Evolutionary conservation across 1,139 yeast genomes (phyloP), one percentile per base, ranked within the genome.

Genomic region (Tardiomyces depauwii): DNA sequence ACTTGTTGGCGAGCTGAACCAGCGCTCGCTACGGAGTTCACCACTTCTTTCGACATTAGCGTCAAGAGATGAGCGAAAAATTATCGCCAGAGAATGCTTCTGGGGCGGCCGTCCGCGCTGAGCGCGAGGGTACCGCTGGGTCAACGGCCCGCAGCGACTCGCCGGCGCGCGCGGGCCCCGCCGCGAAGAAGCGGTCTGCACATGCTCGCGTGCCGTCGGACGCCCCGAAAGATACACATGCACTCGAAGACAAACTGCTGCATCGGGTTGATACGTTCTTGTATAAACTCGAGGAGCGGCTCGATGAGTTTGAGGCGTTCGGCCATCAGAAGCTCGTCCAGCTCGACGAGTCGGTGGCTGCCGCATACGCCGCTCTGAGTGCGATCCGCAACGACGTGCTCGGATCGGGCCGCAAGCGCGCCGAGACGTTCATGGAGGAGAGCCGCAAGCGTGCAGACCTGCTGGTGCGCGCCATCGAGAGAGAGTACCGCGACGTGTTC

Each of bases 311-410:
- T 41, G 68, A 64, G 47, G 55, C 55, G 33, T 61, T 54, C 42
- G 65, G 67, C 9, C 51, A 59, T n/a, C 49, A 54, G 38, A 59
- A 60, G 45, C 50, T 63, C 18, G 55, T 51, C 27, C 56, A 52
- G 39, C 55, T 65, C 10, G 71, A 66, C 51, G 62, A 59, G 40
- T 53, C 56, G 47, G 57, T 64, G 38, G 55, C 55, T 36, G 50
- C 52, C 40, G 61, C 67, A 2, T 57, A 60, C 45, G 53, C 55
- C 16, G 58, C 63, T 13, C 56, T 66, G 14, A 47, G 48, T 6
- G 56, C 53, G 21, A 58, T 65, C 27, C 55, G 64, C 32, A 54
- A 59, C 28, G 63, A 59, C 48, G 57, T 64, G 12, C 48, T 64
- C 21, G 61, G 57, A 13, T 62, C 57, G 42, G 62, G 65, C 41